phyloP scores from a whole-genome alignment of 163 green algal genomes.

The Trebouxia gelatinosa region DNA sequence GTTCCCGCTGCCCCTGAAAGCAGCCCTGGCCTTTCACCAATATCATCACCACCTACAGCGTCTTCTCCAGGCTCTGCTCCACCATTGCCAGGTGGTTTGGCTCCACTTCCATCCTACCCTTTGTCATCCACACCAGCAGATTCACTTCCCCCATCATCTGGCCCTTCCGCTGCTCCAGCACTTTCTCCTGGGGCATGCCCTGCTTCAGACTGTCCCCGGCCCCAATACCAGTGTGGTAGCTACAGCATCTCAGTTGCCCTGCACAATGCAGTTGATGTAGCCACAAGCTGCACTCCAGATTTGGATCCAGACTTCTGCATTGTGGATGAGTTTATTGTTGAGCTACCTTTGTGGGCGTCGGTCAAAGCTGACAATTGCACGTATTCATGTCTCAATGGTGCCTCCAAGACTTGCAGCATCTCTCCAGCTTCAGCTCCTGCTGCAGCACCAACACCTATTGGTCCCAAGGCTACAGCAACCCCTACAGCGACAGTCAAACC shows the following conservation, averaged over 20 bases:
- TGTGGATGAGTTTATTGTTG: slow-evolving; percentile 26
- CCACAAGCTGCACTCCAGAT: slow-evolving; percentile 20
- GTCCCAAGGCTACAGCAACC: not conserved
- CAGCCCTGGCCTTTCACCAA: not conserved
- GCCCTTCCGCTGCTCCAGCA: not conserved
- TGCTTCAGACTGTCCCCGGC: not conserved
- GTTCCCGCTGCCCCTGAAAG: not conserved
- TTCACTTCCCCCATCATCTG: not conserved
- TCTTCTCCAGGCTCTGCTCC: not conserved
- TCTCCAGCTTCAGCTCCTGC: not conserved
- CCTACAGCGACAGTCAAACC: not conserved
- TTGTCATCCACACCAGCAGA: not conserved
- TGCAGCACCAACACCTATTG: not conserved
- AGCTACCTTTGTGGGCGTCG: slow-evolving; percentile 15
- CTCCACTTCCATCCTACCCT: not conserved
- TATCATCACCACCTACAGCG: not conserved
- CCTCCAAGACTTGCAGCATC: not conserved
- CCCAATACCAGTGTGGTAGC: slow-evolving; percentile 3
- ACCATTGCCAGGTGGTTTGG: not conserved
- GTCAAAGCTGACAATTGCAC: slow-evolving; percentile 27
- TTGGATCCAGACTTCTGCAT: slow-evolving; percentile 26
- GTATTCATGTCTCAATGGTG: not conserved
- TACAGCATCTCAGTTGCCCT: slow-evolving; percentile 5
- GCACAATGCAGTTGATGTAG: slow-evolving; percentile 8
- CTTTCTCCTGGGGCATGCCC: slow-evolving; percentile 4